Evolutionary conservation across 2,329 filamentous ascomycete genomes (phyloP).

Genomic region (Endocalyx cinctus): DNA sequence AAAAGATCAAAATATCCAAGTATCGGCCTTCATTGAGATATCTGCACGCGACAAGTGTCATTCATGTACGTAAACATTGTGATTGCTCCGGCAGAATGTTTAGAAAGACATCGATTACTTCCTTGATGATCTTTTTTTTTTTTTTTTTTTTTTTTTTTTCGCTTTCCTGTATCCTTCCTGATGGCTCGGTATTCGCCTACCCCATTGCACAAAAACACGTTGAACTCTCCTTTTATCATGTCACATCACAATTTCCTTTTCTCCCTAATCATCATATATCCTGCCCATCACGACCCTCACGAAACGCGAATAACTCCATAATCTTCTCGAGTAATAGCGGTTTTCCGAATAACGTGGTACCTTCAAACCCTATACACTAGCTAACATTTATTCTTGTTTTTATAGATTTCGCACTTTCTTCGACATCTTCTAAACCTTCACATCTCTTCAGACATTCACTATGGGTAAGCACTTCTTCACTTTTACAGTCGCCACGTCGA

Average conservation of each 20-base stretch:
- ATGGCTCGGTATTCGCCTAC: not conserved
- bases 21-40: no score
- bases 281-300: no score
- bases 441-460: conserved; percentile 29
- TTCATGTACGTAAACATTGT: conserved; percentile 20
- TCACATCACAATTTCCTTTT: no score
- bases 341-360: conserved; percentile 4
- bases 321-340: conserved; percentile 2
- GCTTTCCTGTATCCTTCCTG: not conserved
- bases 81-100: conserved; percentile 5
- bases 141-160: not conserved
- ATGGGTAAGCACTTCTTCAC: conserved; percentile 42
- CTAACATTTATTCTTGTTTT: conserved; percentile 20
- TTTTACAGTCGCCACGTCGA: conserved; percentile 17
- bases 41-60: conserved; percentile 30
- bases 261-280: no score
- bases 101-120: conserved; percentile 4
- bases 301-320: no score
- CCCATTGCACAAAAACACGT: not conserved
- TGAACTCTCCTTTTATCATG: not conserved
- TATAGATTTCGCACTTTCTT: conserved; percentile 23
- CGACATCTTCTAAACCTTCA: conserved; percentile 22
- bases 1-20: no score
- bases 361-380: conserved; percentile 2
- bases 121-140: not conserved